Conservation (phyloP, 2,329 filamentous ascomycete species). For the Phialophora expanda region DNA sequence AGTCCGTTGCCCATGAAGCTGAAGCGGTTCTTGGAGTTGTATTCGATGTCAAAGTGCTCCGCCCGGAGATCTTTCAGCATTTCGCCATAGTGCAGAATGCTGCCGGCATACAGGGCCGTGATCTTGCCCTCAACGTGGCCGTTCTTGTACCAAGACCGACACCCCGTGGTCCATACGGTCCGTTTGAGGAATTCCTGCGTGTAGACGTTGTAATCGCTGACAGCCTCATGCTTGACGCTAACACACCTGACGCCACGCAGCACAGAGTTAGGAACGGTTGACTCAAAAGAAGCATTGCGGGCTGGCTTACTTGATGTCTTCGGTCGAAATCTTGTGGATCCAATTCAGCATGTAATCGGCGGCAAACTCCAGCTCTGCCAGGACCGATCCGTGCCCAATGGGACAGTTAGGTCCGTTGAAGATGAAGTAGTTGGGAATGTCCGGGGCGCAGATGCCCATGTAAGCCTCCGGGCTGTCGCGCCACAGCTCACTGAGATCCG, state of each 20-base stretch:
- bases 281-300: neutral
- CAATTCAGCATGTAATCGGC: conserved; percentile 41
- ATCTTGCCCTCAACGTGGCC: conserved; percentile 19
- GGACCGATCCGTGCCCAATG: conserved; percentile 59
- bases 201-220: conserved; percentile 32
- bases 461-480: conserved; percentile 45
- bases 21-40: conserved; percentile 45
- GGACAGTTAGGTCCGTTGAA: conserved; percentile 62
- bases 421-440: conserved; percentile 58
- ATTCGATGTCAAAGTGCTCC: conserved; percentile 48
- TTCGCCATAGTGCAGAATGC: conserved; percentile 45
- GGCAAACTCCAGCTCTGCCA: conserved; percentile 58
- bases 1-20: conserved; percentile 50
- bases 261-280: too few species aligned
- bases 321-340: conserved; percentile 13
- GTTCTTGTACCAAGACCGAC: conserved; percentile 34
- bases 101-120: conserved; percentile 29
- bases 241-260: too few species aligned
- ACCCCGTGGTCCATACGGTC: conserved; percentile 29
- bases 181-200: conserved; percentile 29
- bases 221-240: conserved; percentile 18
- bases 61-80: conserved; percentile 44
- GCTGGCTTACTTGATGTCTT: conserved; percentile 27
- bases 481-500: conserved; percentile 39
- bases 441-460: conserved; percentile 48